Evolutionary conservation across 2,329 filamentous ascomycete species (phyloP).

Genomic region (Paramyrothecium roridum): DNA sequence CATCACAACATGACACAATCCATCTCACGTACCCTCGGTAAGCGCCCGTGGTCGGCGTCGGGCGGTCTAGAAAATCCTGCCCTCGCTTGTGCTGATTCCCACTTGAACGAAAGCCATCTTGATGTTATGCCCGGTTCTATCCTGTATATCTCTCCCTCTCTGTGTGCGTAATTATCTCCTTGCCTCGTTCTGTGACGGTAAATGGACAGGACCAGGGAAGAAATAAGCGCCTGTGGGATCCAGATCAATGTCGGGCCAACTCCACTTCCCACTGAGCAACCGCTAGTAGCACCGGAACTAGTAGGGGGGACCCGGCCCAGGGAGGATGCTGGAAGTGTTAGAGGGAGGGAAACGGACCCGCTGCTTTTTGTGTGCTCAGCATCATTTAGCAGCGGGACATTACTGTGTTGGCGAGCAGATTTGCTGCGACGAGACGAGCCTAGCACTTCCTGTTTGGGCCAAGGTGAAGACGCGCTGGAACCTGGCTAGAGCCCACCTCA

Average conservation of each 20-base stretch:
- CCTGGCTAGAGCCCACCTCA: no score
- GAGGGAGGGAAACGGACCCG: neutral
- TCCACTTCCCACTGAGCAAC: conserved; percentile 4
- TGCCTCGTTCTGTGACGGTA: neutral
- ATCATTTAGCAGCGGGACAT: neutral
- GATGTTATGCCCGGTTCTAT: no score
- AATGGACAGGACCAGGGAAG: neutral
- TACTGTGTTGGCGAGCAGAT: neutral
- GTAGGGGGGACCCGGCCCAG: neutral
- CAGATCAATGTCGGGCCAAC: neutral
- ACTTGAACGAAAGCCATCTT: no score
- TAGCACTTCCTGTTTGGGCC: neutral
- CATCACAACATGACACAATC: no score
- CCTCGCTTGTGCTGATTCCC: no score
- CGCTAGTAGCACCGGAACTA: conserved; percentile 1
- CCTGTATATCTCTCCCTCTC: neutral
- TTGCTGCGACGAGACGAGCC: neutral
- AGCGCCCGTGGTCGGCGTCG: no score
- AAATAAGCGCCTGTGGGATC: neutral
- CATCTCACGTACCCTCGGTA: no score
- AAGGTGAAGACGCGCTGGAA: neutral
- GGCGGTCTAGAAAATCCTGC: no score
- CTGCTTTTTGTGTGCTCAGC: neutral
- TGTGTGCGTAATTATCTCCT: neutral
- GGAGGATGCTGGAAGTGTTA: no score